Evolutionary conservation across 306 rosid genomes (phyloP).

Genomic region (Castanopsis chinensis): DNA sequence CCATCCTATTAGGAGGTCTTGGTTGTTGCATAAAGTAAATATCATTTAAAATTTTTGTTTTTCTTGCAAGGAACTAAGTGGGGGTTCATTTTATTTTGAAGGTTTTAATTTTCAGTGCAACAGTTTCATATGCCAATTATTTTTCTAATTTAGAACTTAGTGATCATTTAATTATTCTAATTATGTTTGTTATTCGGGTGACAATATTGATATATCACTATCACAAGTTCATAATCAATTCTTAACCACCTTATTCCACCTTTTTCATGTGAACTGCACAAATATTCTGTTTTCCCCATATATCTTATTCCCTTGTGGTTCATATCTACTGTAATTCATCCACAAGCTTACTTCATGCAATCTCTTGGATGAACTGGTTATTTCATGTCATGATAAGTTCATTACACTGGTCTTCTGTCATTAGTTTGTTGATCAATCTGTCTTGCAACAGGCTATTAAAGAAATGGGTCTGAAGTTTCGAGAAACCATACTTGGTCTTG

Average conservation of each 20-base stretch:
- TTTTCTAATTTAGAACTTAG: too few species aligned
- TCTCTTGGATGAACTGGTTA: background rate
- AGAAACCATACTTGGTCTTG: constrained; percentile 95
- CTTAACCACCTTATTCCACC: too few species aligned
- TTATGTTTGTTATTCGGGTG: background rate
- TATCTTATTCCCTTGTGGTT: too few species aligned
- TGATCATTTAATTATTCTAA: background rate
- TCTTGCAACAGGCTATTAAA: constrained; percentile 64
- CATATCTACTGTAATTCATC: too few species aligned
- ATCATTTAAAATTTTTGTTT: too few species aligned
- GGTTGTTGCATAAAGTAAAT: too few species aligned
- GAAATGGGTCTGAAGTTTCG: constrained; percentile 87
- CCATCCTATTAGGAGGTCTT: background rate
- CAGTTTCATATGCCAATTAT: background rate
- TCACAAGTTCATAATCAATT: too few species aligned
- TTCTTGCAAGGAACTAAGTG: background rate
- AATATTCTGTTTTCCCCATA: too few species aligned
- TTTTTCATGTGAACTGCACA: too few species aligned
- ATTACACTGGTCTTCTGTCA: background rate
- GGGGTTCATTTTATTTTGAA: background rate
- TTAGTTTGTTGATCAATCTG: background rate
- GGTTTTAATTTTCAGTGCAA: background rate
- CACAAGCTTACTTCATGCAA: background rate
- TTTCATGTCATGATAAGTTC: background rate
- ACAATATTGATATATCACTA: too few species aligned